Evolutionary conservation across 805 yeast genomes (phyloP).

Genomic region (Blastobotrys terrestris): DNA sequence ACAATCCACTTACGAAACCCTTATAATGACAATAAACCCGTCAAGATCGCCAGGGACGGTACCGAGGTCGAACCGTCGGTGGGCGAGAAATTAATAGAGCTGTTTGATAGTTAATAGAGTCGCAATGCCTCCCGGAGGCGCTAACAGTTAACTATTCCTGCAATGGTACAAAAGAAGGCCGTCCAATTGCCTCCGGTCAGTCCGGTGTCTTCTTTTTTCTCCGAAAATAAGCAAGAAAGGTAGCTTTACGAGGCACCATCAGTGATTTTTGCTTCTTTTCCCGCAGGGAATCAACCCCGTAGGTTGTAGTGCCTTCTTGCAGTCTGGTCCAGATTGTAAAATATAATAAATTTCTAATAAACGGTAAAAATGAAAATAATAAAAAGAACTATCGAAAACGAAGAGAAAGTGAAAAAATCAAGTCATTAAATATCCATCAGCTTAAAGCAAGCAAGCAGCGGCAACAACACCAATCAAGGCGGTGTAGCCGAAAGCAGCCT

Average conservation of each 20-base stretch:
- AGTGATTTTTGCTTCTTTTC: too few relatives aligned
- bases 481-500: constrained; percentile 3
- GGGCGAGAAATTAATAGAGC: constrained; percentile 26
- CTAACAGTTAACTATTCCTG: neutral
- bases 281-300: too few relatives aligned
- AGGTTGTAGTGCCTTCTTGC: too few relatives aligned
- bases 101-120: constrained; percentile 20
- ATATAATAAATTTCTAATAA: neutral
- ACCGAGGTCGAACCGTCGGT: constrained; percentile 36
- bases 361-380: neutral
- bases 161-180: too few relatives aligned
- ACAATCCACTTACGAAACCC: constrained; percentile 32
- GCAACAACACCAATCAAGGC: constrained; percentile 1
- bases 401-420: neutral
- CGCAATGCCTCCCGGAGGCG: too few relatives aligned
- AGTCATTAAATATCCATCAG: neutral
- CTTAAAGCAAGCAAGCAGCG: constrained; percentile 1
- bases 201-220: too few relatives aligned
- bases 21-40: constrained; percentile 33
- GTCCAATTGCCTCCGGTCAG: too few relatives aligned
- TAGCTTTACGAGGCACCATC: too few relatives aligned
- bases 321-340: too few relatives aligned
- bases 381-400: neutral
- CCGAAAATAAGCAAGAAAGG: too few relatives aligned
- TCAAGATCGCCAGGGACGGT: constrained; percentile 39